Conservation (phyloP, 1,139 yeast genomes). For the Geotrichum cucujoidarum region DNA sequence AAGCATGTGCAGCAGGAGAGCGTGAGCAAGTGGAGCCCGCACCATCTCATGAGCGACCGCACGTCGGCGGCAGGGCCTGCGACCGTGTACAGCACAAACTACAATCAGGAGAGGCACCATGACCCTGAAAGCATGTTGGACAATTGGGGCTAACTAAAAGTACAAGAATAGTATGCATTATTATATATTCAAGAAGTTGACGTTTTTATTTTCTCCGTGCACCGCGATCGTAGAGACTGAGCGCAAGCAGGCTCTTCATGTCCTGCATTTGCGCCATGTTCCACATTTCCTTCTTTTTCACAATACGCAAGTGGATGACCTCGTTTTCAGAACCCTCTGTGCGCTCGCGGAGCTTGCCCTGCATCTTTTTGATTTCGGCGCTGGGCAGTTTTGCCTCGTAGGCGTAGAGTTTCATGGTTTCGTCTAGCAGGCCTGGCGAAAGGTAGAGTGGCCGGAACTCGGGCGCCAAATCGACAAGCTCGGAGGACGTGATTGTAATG, state of each 20-base stretch:
- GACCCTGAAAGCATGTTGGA: conserved; percentile 16
- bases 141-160: conserved; percentile 14
- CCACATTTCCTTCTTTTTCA: conserved; percentile 18
- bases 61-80: neutral
- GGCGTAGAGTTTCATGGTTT: conserved; percentile 22
- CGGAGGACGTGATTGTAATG: conserved; percentile 17
- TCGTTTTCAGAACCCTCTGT: conserved; percentile 23
- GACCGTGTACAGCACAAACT: neutral
- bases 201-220: too few species aligned
- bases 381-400: conserved; percentile 19
- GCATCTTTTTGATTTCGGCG: conserved; percentile 21
- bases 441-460: conserved; percentile 17
- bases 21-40: neutral
- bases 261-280: conserved; percentile 17
- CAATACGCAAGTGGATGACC: conserved; percentile 23
- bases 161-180: neutral
- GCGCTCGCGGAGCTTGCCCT: conserved; percentile 23
- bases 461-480: conserved; percentile 21
- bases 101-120: neutral
- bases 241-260: conserved; percentile 25
- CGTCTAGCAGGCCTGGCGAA: conserved; percentile 28
- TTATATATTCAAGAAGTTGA: neutral
- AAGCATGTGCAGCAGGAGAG: neutral
- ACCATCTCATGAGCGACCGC: neutral
- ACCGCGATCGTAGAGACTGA: conserved; percentile 18